Evolutionary conservation across 768 basidiomycete genomes (phyloP).

Genomic region (Lepiota subincarnata): DNA sequence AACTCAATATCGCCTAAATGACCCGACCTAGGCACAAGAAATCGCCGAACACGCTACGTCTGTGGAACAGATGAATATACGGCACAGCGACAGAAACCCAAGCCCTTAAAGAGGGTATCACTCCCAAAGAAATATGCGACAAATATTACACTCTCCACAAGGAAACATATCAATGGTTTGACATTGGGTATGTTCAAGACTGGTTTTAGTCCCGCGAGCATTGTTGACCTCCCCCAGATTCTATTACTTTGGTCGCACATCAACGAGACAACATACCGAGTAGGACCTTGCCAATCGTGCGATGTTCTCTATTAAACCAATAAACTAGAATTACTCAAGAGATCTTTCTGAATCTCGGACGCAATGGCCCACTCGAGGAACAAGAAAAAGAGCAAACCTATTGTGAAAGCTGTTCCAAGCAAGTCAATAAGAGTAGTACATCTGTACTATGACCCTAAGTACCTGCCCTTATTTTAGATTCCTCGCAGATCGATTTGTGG

Average conservation of each 20-base stretch:
- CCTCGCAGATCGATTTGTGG: conserved; percentile 96
- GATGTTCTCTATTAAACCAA: background rate
- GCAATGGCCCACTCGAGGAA: conserved; percentile 71
- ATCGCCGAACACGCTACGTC: conserved; percentile 87
- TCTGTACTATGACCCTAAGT: background rate
- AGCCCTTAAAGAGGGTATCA: conserved; percentile 82
- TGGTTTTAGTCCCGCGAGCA: background rate
- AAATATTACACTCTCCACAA: conserved; percentile 87
- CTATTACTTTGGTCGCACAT: conserved; percentile 94
- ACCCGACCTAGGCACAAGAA: conserved; percentile 53
- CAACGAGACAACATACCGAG: conserved; percentile 87
- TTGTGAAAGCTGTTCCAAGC: conserved; percentile 89
- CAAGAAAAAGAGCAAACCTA: conserved; percentile 92
- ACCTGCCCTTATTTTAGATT: conserved; percentile 46
- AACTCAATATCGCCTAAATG: conserved; percentile 4
- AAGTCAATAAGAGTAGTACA: conserved; percentile 17
- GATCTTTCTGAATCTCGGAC: conserved; percentile 80
- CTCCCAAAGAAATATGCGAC: conserved; percentile 79
- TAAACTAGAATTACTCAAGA: conserved; percentile 77
- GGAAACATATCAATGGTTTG: conserved; percentile 97
- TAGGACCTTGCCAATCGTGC: conserved; percentile 27
- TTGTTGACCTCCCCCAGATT: conserved; percentile 50
- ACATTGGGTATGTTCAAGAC: conserved; percentile 64
- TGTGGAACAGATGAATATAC: conserved; percentile 99
- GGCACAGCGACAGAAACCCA: conserved; percentile 99